Percentiles rank a stretch among this genome's conserved stretches.
Conservation (phyloP, 345 rosid genomes). For the Salix suchowensis region DNA sequence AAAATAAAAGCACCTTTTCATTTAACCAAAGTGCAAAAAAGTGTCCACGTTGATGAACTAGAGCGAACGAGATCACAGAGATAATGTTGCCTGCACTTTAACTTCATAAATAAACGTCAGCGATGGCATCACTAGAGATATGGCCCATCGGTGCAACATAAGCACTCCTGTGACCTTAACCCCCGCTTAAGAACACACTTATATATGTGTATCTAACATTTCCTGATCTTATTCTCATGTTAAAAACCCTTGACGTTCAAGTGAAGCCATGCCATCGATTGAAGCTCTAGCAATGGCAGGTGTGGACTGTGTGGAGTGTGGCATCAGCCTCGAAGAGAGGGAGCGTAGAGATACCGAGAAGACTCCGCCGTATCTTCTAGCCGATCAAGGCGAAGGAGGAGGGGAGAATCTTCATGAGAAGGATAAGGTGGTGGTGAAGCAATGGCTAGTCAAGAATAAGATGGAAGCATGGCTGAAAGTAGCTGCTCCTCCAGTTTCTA, state of each 20-base stretch:
- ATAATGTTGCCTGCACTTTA: neutral
- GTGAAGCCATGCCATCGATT: conserved; percentile 13
- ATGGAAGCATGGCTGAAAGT: neutral
- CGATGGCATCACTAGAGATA: neutral
- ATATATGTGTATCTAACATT: neutral
- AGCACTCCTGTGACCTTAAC: neutral
- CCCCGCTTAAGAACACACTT: neutral
- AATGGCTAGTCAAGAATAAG: neutral
- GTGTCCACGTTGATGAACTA: neutral
- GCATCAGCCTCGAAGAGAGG: conserved; percentile 9
- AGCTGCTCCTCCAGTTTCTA: neutral
- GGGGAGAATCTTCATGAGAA: neutral
- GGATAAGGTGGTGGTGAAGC: neutral
- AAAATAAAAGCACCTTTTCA: no score
- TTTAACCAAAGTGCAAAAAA: neutral
- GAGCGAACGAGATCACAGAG: neutral
- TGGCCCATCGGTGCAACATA: neutral
- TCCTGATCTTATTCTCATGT: neutral
- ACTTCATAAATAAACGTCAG: neutral
- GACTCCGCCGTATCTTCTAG: conserved; percentile 11
- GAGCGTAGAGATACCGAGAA: conserved; percentile 8
- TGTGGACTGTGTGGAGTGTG: conserved; percentile 8
- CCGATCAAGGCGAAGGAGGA: neutral
- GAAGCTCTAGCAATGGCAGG: conserved; percentile 28
- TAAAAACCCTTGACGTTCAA: neutral